A percentile compares a stretch with the other conserved stretches of the same genome.
phyloP scores from a whole-genome alignment of 2,329 filamentous ascomycete species.

The Colletotrichum viniferum region DNA sequence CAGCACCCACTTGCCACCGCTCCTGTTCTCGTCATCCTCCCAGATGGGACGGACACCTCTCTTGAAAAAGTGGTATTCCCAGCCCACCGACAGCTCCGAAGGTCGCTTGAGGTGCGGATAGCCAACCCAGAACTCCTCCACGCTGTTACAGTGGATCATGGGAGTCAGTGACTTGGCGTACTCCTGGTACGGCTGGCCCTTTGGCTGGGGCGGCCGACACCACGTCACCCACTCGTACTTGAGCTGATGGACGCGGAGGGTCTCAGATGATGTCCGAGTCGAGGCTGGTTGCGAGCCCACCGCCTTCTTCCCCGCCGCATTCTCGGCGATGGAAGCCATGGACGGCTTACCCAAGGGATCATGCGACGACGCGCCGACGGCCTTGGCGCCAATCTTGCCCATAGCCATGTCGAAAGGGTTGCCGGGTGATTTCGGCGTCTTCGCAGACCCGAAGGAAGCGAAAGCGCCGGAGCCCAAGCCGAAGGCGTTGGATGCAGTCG shows the following conservation, averaged over 20 bases:
- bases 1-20: conserved; percentile 97
- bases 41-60: conserved; percentile 95
- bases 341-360: conserved; percentile 41
- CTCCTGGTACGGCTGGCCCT: conserved; percentile 84
- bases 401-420: conserved; percentile 80
- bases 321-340: conserved; percentile 60
- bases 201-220: conserved; percentile 95
- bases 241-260: conserved; percentile 43
- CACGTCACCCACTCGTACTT: conserved; percentile 95
- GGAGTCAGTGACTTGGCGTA: conserved; percentile 96
- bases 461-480: conserved; percentile 94
- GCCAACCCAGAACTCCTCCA: conserved; percentile 89
- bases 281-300: conserved; percentile 19
- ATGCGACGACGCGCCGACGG: conserved; percentile 48
- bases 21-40: conserved; percentile 97
- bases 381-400: conserved; percentile 51
- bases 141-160: conserved; percentile 80
- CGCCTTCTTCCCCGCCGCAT: conserved; percentile 47
- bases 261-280: conserved; percentile 20
- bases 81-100: conserved; percentile 85
- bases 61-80: conserved; percentile 98
- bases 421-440: conserved; percentile 85
- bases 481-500: conserved; percentile 88
- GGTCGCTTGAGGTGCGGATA: conserved; percentile 91
- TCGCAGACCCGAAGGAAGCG: conserved; percentile 87